Percentiles rank a stretch among this genome's conserved stretches.
These are phyloP conservation scores for Rhizopogon vulgaris DNA, from an alignment of 768 basidiomycete genomes.

Conservation along the genomic window DNA sequence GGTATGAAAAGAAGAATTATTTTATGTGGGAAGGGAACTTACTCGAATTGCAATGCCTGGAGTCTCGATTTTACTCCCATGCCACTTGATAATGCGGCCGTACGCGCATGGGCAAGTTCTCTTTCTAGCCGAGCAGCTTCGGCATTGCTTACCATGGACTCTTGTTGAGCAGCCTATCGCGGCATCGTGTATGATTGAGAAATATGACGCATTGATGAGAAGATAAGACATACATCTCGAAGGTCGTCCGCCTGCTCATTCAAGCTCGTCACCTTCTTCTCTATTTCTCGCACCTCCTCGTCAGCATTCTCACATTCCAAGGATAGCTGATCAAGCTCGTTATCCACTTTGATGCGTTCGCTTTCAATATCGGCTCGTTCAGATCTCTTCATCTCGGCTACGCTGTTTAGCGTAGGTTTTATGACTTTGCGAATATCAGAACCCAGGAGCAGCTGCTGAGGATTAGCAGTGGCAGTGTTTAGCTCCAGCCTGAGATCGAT, in stretches of 20 bases:
- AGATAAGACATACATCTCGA: conserved; percentile 55
- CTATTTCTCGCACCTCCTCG: conserved; percentile 67
- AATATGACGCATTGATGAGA: background rate
- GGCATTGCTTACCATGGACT: conserved; percentile 57
- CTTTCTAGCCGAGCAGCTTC: conserved; percentile 65
- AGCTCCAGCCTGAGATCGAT: conserved; percentile 77
- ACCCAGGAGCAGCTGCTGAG: conserved; percentile 61
- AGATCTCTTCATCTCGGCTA: conserved; percentile 67
- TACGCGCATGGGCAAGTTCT: conserved; percentile 68
- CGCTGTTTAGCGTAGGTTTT: conserved; percentile 66
- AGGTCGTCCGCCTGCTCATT: conserved; percentile 77
- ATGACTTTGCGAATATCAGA: conserved; percentile 66
- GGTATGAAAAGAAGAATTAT: conserved; percentile 1
- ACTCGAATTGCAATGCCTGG: conserved; percentile 75
- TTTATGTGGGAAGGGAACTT: conserved; percentile 17
- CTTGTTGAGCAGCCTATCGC: conserved; percentile 68
- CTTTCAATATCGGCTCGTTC: conserved; percentile 69
- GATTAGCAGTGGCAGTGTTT: conserved; percentile 69
- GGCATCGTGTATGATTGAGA: background rate
- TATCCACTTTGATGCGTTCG: conserved; percentile 73
- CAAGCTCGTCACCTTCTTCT: conserved; percentile 63
- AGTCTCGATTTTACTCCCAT: conserved; percentile 76
- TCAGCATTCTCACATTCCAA: conserved; percentile 77
- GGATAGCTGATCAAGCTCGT: conserved; percentile 73
- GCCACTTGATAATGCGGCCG: conserved; percentile 73